These are phyloP conservation scores for Psilocybe tampanensis DNA, from an alignment of 768 basidiomycete species.

Conservation along the genomic window DNA sequence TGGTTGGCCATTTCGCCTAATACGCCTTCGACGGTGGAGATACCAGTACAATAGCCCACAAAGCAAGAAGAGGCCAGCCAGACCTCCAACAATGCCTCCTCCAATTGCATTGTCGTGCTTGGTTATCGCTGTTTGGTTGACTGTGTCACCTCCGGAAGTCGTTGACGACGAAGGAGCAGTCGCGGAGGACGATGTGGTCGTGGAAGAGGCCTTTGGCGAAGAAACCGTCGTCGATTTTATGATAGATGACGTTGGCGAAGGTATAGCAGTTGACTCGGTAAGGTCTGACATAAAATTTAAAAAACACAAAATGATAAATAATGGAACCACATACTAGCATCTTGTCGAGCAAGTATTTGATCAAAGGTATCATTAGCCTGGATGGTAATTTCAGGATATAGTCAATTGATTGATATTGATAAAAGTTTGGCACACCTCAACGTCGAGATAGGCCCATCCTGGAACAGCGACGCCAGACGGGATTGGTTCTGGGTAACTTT, in stretches of 20 bases:
- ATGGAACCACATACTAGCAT: constrained; percentile 30
- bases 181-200: constrained; percentile 10
- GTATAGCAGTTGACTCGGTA: constrained; percentile 47
- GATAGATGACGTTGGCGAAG: constrained; percentile 16
- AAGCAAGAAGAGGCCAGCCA: constrained; percentile 38
- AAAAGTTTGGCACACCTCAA: constrained; percentile 34
- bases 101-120: constrained; percentile 38
- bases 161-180: constrained; percentile 8
- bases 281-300: constrained; percentile 26
- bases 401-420: background rate
- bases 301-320: background rate
- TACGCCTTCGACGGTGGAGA: constrained; percentile 18
- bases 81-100: constrained; percentile 48
- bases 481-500: constrained; percentile 50
- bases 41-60: constrained; percentile 29
- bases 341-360: constrained; percentile 36
- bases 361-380: constrained; percentile 43
- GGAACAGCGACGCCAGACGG: constrained; percentile 54
- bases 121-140: background rate
- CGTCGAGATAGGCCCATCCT: constrained; percentile 64
- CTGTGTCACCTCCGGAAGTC: background rate
- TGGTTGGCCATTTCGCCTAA: constrained; percentile 16
- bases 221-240: background rate
- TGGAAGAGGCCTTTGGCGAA: constrained; percentile 8
- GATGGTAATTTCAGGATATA: background rate